phyloP scores from a whole-genome alignment of 78 protist genomes.

The Trichosphaerium sp. region DNA sequence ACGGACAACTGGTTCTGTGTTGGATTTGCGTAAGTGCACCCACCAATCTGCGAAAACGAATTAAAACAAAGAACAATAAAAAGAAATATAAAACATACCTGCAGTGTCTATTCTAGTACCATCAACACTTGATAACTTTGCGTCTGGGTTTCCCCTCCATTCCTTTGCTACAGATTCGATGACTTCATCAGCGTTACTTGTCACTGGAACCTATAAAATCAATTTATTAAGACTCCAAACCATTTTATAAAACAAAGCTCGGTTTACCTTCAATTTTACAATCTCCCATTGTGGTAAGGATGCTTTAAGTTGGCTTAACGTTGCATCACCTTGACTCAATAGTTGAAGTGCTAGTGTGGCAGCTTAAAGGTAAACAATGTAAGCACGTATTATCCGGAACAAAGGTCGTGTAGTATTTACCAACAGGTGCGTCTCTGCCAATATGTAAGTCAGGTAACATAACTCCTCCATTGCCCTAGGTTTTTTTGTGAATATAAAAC shows the following conservation, averaged over 20 bases:
- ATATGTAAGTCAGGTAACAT: slow-evolving; percentile 58
- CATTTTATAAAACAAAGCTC: slow-evolving; percentile 39
- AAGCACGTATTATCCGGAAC: no score
- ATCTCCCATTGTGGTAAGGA: slow-evolving; percentile 53
- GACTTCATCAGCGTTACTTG: slow-evolving; percentile 42
- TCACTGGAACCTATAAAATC: no score
- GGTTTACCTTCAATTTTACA: slow-evolving; percentile 48
- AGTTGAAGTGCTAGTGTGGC: slow-evolving; percentile 35
- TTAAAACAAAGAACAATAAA: no score
- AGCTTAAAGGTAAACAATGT: no score
- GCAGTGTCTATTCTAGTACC: no score
- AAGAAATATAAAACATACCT: no score
- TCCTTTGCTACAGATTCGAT: neutral
- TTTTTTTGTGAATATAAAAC: no score
- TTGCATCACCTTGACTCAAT: neutral
- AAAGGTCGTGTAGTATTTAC: no score
- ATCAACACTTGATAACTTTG: slow-evolving; percentile 21
- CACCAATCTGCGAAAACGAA: slow-evolving; percentile 44
- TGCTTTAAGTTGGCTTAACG: slow-evolving; percentile 17
- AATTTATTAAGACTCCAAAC: no score
- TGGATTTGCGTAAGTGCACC: slow-evolving; percentile 59
- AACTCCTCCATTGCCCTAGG: slow-evolving; percentile 67
- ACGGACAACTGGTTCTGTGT: slow-evolving; percentile 59
- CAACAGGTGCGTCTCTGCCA: slow-evolving; percentile 64
- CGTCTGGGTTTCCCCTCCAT: slow-evolving; percentile 8